Evolutionary conservation across 1,139 yeast genomes (phyloP).

Genomic region (Kodamaea ohmeri): DNA sequence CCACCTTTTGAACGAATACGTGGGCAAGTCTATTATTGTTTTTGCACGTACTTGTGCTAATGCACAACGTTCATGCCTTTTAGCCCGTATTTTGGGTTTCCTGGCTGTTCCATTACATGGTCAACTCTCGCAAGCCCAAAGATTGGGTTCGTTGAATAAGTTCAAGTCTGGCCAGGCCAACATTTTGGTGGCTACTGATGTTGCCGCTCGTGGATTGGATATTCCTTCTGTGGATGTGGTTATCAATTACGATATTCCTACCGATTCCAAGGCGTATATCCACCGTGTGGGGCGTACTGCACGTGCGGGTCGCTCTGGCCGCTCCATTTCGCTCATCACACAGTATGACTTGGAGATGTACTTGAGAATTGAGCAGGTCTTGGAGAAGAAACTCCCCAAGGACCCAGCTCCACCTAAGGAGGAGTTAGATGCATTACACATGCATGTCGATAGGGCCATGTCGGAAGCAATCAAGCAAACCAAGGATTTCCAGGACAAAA

Average conservation of each 20-base stretch:
- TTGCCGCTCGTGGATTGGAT: slow-evolving; percentile 97
- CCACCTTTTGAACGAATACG: slow-evolving; percentile 74
- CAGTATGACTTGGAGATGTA: slow-evolving; percentile 92
- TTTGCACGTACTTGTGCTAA: slow-evolving; percentile 96
- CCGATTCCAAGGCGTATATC: slow-evolving; percentile 96
- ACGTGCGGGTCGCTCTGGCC: slow-evolving; percentile 95
- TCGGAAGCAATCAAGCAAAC: slow-evolving; percentile 87
- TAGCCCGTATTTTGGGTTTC: slow-evolving; percentile 80
- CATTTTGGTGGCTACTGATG: slow-evolving; percentile 93
- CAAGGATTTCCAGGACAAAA: slow-evolving; percentile 62
- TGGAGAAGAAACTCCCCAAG: slow-evolving; percentile 77
- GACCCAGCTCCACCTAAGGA: slow-evolving; percentile 73
- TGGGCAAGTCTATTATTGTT: slow-evolving; percentile 84
- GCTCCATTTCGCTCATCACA: slow-evolving; percentile 85
- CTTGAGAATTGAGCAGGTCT: slow-evolving; percentile 82
- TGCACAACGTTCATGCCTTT: slow-evolving; percentile 82
- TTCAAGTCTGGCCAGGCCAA: slow-evolving; percentile 82
- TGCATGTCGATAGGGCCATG: slow-evolving; percentile 87
- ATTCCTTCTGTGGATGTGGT: slow-evolving; percentile 94
- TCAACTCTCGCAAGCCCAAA: slow-evolving; percentile 85
- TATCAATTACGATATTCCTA: slow-evolving; percentile 91
- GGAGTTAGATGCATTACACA: slow-evolving; percentile 74
- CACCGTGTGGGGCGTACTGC: slow-evolving; percentile 99
- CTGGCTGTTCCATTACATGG: slow-evolving; percentile 94
- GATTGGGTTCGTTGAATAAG: slow-evolving; percentile 89